Evolutionary conservation across 345 rosid genomes (phyloP), one percentile per base, ranked within the genome.

Genomic region (Hevea brasiliensis): DNA sequence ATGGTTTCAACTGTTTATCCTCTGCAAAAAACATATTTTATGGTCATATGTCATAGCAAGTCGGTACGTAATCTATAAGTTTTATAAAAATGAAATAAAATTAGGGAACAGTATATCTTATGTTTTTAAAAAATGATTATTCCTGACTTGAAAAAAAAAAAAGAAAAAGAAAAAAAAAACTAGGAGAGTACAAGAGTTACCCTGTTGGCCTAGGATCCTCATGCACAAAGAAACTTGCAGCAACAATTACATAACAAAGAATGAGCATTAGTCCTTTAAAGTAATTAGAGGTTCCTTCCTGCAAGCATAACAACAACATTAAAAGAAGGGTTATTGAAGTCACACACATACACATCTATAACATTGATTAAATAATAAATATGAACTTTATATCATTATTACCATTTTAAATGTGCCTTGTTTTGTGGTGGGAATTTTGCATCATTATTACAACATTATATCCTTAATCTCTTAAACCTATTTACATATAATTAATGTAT

Each of bases 281-380:
- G 76, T 90, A 90, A 82, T 88, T 88, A 8, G 92, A 88, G 60
- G 95, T 85, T 63, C 92, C 95, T 75, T 90, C 95, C 95, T 90
- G 83, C 79, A 79, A 24, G 0, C 42, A 45, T 42, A 59, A 68
- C 67, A 66, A 21, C 48, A 58, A 26, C 3, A 42, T n/a, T 23
- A 72, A 17, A 32, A 23, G 13, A 27, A 11, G 20, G 13, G 32
- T 32, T 20, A 0, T 7, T 27, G 20, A 37, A 50, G 58, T 44
- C 21, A 26, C 4, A 42, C 3, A 14, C 51, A 14, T 47, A 47
- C 11, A 47, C 11, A 47, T 47, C 11, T 41, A 8, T 3, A 47
- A 47, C 11, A 47, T 17, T 17, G 14, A 13, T 47, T 14, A 47
- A n/a, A n/a, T n/a, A n/a, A n/a, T n/a, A n/a, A n/a, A n/a, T n/a